Base-by-base conservation (phyloP, 2,329 filamentous ascomycete species). In the Teratosphaeria nubilosa region DNA sequence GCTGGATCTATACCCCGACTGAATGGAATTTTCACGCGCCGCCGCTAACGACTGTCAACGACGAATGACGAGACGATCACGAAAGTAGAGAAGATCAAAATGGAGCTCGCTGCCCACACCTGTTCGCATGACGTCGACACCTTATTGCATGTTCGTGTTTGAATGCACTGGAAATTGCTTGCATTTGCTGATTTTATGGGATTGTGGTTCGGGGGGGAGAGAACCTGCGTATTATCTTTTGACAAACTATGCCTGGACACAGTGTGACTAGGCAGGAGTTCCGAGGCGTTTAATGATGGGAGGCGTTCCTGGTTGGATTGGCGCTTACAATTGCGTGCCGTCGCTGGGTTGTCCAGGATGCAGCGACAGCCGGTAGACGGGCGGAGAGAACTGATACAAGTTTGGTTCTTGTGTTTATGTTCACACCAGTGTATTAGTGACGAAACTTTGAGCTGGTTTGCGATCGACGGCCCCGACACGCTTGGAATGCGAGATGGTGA, bases 21-120 rank as follows among this genome's bases (percentile, higher is more conserved):
- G 41, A 48, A 10, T 48, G 41, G 41, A 22, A 41, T 14, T 41
- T 25, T 53, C 25, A 51, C 16, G 27, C 37, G 30, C 48, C 45
- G 32, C 50, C 50, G 34, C 41, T 45, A 51, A 59, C 54, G 53
- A 51, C 56, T 45, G 58, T 55, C 51, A 52, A 59, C 55, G 58
- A 59, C 54, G 55, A 55, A 59, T 54, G 58, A 59, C 51, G 58
- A 56, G 32, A 59, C 48, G 58, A 57, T 34, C 53, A 51, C 10
- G 37, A 56, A 58, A 58, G 57, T 55, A 56, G 57, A 58, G 37
- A 32, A 58, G 50, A 53, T 52, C 22, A 48, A 22, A 48, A 20
- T 48, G 57, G 57, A 58, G 57, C 57, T 58, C 57, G 45, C 53
- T 56, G 57, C 57, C 53, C 57, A 53, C 41, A 24, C n/a, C 10